These are phyloP conservation scores for Paspalum notatum DNA, from an alignment of 176 grass and related monocot species.

Conservation along the genomic window DNA sequence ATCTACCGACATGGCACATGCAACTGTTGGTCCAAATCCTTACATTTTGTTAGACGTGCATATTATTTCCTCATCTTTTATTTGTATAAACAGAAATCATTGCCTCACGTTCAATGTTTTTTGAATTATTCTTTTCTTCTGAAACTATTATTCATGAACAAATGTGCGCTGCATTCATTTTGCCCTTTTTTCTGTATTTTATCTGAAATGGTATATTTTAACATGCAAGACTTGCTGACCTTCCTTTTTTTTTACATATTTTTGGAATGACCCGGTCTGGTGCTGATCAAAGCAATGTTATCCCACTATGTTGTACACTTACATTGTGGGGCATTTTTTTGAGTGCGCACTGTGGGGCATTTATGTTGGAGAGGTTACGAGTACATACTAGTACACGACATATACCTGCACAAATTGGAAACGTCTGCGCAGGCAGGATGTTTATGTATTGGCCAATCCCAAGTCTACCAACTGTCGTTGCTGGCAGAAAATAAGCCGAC, in stretches of 20 bases:
- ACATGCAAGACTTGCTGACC: conserved; percentile 11
- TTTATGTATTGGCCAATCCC: conserved; percentile 21
- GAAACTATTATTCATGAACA: background rate
- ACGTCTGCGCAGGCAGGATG: conserved; percentile 8
- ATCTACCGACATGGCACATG: conserved; percentile 28
- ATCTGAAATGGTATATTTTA: background rate
- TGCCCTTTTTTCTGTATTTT: background rate
- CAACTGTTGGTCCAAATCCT: conserved; percentile 12
- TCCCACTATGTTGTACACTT: background rate
- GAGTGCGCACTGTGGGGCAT: background rate
- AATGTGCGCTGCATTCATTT: conserved; percentile 19
- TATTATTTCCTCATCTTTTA: background rate
- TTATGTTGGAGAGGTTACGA: conserved; percentile 25
- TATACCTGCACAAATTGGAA: conserved; percentile 14
- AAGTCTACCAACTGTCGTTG: conserved; percentile 20
- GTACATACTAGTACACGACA: background rate
- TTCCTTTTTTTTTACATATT: background rate
- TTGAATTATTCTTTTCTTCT: conserved; percentile 6
- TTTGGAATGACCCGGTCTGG: background rate
- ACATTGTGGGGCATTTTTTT: background rate
- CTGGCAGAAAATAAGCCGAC: conserved; percentile 37
- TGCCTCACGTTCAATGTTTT: background rate
- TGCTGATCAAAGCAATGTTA: conserved; percentile 23
- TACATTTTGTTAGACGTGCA: conserved; percentile 22
- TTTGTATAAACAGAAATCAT: conserved; percentile 11